Percentiles rank a stretch among this genome's conserved stretches.
phyloP scores from a whole-genome alignment of 2,329 filamentous ascomycete species.

The Aureobasidium sp. region DNA sequence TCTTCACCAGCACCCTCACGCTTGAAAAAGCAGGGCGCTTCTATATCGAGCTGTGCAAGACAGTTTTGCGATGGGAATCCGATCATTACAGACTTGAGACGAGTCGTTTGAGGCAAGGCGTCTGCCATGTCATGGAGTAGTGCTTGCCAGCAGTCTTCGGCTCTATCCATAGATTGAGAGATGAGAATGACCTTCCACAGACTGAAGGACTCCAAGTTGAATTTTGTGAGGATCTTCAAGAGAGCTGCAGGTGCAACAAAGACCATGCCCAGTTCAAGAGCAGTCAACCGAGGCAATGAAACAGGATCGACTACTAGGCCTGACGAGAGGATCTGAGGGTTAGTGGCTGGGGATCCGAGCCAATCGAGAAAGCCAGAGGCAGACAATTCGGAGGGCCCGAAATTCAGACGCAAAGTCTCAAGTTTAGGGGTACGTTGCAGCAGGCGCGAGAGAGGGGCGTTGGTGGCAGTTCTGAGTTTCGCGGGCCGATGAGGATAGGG shows the following conservation, averaged over 20 bases:
- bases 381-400: constrained; percentile 10
- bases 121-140: neutral
- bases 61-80: neutral
- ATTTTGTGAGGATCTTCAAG: constrained; percentile 17
- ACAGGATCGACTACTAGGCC: constrained; percentile 9
- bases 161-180: neutral
- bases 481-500: neutral
- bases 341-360: neutral
- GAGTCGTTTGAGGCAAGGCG: neutral
- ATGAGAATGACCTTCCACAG: constrained; percentile 21
- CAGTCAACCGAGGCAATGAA: constrained; percentile 11
- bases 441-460: constrained; percentile 14
- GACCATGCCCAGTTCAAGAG: constrained; percentile 18
- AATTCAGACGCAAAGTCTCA: constrained; percentile 21
- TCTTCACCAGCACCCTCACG: neutral
- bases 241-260: constrained; percentile 8
- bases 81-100: neutral
- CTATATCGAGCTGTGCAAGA: too few species aligned
- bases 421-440: constrained; percentile 17
- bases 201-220: constrained; percentile 18
- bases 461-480: neutral
- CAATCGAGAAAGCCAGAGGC: constrained; percentile 1
- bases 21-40: neutral
- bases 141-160: neutral
- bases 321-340: neutral